phyloP scores from a whole-genome alignment of 2,329 filamentous ascomycete species.

The Biscogniauxia sp. region DNA sequence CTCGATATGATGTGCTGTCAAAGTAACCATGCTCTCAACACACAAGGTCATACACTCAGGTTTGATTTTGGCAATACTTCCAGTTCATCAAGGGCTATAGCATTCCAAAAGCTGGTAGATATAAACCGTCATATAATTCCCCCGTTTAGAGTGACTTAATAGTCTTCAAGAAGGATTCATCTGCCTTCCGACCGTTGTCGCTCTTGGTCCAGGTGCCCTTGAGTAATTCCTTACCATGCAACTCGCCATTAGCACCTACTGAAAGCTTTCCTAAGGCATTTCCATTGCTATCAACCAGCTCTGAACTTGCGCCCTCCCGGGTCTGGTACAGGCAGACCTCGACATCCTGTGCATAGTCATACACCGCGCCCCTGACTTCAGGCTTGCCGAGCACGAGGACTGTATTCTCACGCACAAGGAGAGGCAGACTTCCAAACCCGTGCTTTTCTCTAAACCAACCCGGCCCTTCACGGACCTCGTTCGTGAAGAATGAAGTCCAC shows the following conservation, averaged over 20 bases:
- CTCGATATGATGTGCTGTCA: no score
- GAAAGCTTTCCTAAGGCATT: slow-evolving; percentile 39
- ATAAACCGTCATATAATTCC: background rate
- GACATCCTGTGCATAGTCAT: slow-evolving; percentile 45
- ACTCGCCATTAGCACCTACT: slow-evolving; percentile 38
- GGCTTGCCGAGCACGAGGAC: slow-evolving; percentile 45
- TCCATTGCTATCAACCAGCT: slow-evolving; percentile 43
- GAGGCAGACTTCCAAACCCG: slow-evolving; percentile 55
- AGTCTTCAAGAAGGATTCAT: slow-evolving; percentile 17
- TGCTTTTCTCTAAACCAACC: slow-evolving; percentile 61
- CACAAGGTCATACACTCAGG: no score
- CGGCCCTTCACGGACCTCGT: slow-evolving; percentile 48
- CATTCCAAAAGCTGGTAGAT: no score
- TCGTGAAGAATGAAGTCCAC: slow-evolving; percentile 49
- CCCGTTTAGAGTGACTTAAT: slow-evolving; percentile 24
- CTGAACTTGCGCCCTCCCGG: slow-evolving; percentile 39
- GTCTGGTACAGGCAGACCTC: slow-evolving; percentile 48
- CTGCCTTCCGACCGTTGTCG: slow-evolving; percentile 20
- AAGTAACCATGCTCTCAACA: no score
- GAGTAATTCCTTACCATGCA: slow-evolving; percentile 39
- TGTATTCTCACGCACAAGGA: slow-evolving; percentile 56
- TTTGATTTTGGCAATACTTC: no score
- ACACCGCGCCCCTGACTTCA: slow-evolving; percentile 41
- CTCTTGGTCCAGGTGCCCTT: slow-evolving; percentile 34
- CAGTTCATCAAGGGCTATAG: no score